Evolutionary conservation across 2,329 filamentous ascomycete genomes (phyloP), one percentile per base, ranked within the genome.

Genomic region (Neurospora crassa): DNA sequence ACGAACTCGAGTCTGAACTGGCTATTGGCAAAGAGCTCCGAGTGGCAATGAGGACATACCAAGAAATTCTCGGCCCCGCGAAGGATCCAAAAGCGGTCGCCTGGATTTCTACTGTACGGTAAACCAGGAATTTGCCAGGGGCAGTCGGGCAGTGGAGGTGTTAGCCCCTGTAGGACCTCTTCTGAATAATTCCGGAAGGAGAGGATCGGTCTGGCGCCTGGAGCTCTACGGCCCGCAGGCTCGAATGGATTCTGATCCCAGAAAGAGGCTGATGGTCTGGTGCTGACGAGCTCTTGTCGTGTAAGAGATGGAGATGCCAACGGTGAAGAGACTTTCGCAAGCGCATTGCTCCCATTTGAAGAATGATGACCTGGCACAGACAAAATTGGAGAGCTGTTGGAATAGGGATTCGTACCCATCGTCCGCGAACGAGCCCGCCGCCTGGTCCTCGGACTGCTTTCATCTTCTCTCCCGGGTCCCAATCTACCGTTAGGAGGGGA

Each of bases 1-100:
- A 89, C 82, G 76, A 97, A 93, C 42, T 89, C 84, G 18, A 87
- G 84, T 2, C 88, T 85, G 78, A 92, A 96, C 24, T 87, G 84
- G 0, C 92, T 91, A 34, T 87, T 83, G 16, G 85, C 85, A 75
- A 95, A 93, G 10, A 93, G 87, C 6, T 86, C 85, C 2, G 86
- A 84, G 79, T 92, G 93, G 81, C 95, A 98, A 14, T 87, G 88
- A 0, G 93, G 92, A 76, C 95, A 97, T 67, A 97, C 91, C 73
- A 92, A 89, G 75, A 97, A 91, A 72, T 88, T 87, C 14, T 89
- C 86, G 73, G 90, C 87, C 16, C 89, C 88, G 4, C 88, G 88
- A 5, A 97, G 84, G 0, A 91, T 94, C 73, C 94, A 89, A 92
- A 94, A 97, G 77, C 96, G 93, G 73, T 90, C 84, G 73, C 90